Base-by-base conservation (phyloP, 2,329 filamentous ascomycete genomes). In the Fusarium sp. region DNA sequence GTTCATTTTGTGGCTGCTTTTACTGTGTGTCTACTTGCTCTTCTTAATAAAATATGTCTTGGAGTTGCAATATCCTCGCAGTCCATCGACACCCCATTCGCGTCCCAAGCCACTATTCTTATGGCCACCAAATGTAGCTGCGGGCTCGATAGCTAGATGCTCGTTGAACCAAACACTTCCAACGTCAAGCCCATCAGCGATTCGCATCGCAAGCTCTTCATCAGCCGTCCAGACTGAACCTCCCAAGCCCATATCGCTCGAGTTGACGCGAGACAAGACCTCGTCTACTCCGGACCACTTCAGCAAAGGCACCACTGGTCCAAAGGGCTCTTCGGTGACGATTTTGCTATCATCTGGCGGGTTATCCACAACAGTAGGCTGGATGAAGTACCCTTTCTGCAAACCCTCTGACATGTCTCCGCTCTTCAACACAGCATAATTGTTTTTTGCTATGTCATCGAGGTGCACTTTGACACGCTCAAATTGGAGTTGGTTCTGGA, bases 111-210 rank as follows among this genome's bases (percentile, higher is more conserved):
- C 66, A 33, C 63, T 69, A 41, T 60, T 45, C 19, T 69, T 69
- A n/a, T 69, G 66, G n/a, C 66, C 66, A 10, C 63, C 63, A 15
- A 69, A 69, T 4, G 58, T 38, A 23, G 54, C 63, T 4, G 35
- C 63, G 15, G 66, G 63, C 8, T 59, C 52, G 7, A 66, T 46
- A 7, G 23, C 58, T 15, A 69, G 18, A 21, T 69, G 66, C 15
- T 48, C 51, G 19, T 66, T 69, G 3, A 67, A 27, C 66, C 66
- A 69, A 18, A 69, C 58, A 37, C 58, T 69, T 3, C 66, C 66
- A 15, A 59, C 66, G 27, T 60, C 57, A 41, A 60, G 57, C 16
- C 41, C 35, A 25, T 59, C 58, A 5, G 51, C 66, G 5, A 69
- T 58, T 4, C 46, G 35, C 25, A 41, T 45, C 7, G 37, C 66